These are phyloP conservation scores for Colletotrichum chlorophyti DNA, from an alignment of 2,329 filamentous ascomycete genomes.

Conservation along the genomic window DNA sequence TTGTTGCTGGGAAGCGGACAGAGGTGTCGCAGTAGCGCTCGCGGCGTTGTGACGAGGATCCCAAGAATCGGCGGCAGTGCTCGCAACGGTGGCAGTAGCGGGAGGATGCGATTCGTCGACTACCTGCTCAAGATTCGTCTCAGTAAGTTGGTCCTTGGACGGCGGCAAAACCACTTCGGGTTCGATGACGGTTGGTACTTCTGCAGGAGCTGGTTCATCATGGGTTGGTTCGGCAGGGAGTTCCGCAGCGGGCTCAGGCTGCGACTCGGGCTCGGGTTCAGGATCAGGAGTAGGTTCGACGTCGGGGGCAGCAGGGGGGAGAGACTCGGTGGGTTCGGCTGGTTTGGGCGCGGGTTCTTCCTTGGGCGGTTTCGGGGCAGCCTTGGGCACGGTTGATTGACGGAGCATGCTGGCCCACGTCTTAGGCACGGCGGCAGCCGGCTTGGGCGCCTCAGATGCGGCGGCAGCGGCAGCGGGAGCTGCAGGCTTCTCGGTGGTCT, in stretches of 20 bases:
- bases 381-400: constrained; percentile 64
- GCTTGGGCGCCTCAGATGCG: constrained; percentile 44
- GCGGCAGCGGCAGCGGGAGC: constrained; percentile 41
- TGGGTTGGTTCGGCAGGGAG: constrained; percentile 33
- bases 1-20: constrained; percentile 69
- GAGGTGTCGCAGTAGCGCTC: constrained; percentile 70
- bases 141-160: constrained; percentile 83
- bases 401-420: constrained; percentile 81
- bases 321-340: constrained; percentile 51
- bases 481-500: constrained; percentile 44
- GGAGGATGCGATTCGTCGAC: constrained; percentile 81
- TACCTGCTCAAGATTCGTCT: constrained; percentile 91
- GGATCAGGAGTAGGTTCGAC: constrained; percentile 32
- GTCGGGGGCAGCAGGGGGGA: constrained; percentile 33
- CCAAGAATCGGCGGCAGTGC: constrained; percentile 86
- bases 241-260: constrained; percentile 43
- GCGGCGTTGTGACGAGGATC: constrained; percentile 69
- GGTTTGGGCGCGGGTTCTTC: constrained; percentile 54
- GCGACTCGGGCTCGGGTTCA: constrained; percentile 45
- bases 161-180: constrained; percentile 67
- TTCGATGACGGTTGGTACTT: constrained; percentile 47
- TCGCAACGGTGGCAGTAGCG: constrained; percentile 83
- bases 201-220: constrained; percentile 35
- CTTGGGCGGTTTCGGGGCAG: constrained; percentile 58
- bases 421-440: constrained; percentile 54